Evolutionary conservation across 768 basidiomycete genomes (phyloP).

Genomic region (Amanita polypyramis): DNA sequence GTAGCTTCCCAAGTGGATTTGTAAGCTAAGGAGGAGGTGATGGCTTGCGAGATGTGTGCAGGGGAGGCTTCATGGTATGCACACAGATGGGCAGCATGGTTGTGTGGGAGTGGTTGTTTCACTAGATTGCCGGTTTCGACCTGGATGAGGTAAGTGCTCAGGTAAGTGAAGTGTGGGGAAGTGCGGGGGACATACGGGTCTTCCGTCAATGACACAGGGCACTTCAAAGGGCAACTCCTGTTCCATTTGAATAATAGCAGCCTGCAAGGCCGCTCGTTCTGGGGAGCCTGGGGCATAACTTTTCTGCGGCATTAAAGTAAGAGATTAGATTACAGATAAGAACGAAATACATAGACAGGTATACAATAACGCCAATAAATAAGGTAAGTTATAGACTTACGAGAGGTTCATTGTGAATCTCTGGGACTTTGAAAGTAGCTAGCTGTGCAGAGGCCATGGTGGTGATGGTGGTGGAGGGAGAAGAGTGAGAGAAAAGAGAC

Average conservation of each 20-base stretch:
- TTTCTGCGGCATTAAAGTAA: conserved; percentile 32
- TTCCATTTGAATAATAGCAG: conserved; percentile 72
- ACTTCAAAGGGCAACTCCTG: conserved; percentile 82
- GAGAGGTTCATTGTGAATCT: conserved; percentile 90
- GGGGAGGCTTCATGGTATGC: conserved; percentile 84
- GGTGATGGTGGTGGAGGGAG: conserved; percentile 11
- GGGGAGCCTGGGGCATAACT: conserved; percentile 68
- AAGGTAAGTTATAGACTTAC: conserved; percentile 27
- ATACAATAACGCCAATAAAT: neutral
- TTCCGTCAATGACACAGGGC: conserved; percentile 87
- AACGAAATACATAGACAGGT: neutral
- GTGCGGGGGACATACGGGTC: conserved; percentile 34
- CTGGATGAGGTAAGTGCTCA: conserved; percentile 24
- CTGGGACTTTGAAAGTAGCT: conserved; percentile 78
- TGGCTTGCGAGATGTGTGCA: conserved; percentile 64
- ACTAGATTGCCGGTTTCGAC: conserved; percentile 72
- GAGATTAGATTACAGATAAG: conserved; percentile 1
- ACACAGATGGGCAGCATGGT: conserved; percentile 75
- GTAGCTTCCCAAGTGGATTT: conserved; percentile 87
- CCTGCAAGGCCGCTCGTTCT: conserved; percentile 66
- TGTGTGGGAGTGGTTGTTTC: conserved; percentile 77
- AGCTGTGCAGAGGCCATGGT: conserved; percentile 67
- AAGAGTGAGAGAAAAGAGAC: neutral
- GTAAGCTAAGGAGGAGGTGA: conserved; percentile 79
- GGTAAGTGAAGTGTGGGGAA: neutral